Base-by-base conservation (phyloP, 192 early-diverging fungal species). In the Coemansia umbellata region DNA sequence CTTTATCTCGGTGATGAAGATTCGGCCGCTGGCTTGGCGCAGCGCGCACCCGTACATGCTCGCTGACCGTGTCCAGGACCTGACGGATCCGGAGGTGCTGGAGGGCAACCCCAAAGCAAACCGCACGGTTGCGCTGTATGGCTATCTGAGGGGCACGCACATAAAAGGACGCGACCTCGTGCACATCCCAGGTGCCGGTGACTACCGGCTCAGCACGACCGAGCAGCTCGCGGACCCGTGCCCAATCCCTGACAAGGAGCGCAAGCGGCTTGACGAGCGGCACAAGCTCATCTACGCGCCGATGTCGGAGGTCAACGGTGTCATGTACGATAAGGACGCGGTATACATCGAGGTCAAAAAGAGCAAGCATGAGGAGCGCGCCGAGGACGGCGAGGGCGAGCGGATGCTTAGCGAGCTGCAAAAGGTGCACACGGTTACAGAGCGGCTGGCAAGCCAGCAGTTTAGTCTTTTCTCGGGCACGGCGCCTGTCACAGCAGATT, bases 291-390 rank as follows among this genome's bases (percentile, higher is more conserved):
- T 99, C 42, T 97, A 96, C 56, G 97, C 95, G 19, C 97, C 97
- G 21, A 97, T 96, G 91, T 91, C 92, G 0, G 93, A 95, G 58
- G 91, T 99, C 22, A 93, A 92, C 56, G 97, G 97, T 40, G 90
- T 99, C 49, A 86, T 97, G 84, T 97, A 97, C 77, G 97, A 99
- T 72, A 96, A 94, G 74, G 97, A 99, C 78, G 97, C 94, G 5
- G 92, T 99, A 18, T 99, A 99, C 61, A 95, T 99, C 60, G 91
- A 95, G 49, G 87, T 99, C 17, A 90, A 91, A 23, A 94, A 66
- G 54, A 55, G 42, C 10, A 63, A 78, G 21, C 68, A 80, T 18
- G 68, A 80, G 47, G 80, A 80, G 27, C 74, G 80, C 28, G 80
- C 78, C 43, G 74, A 64, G 66, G 84, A 56, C 27, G 83, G 78